phyloP scores from a whole-genome alignment of 345 rosid species.

The Isatis tinctoria region DNA sequence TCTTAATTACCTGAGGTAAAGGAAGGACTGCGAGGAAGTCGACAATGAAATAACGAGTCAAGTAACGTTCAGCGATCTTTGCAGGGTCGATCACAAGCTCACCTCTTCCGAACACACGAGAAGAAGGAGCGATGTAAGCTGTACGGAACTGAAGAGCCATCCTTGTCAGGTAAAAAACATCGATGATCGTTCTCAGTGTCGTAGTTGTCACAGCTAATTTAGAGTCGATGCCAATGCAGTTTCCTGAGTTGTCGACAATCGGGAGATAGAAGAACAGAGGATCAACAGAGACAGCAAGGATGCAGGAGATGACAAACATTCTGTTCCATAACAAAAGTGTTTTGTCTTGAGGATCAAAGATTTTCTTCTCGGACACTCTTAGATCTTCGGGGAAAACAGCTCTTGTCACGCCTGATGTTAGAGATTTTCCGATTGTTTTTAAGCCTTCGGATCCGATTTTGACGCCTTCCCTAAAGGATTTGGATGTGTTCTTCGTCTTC shows the following conservation, averaged over 20 bases:
- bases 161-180: conserved; percentile 59
- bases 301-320: conserved; percentile 70
- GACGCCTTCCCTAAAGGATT: conserved; percentile 55
- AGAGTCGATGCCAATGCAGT: conserved; percentile 61
- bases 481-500: conserved; percentile 37
- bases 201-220: conserved; percentile 57
- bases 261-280: conserved; percentile 85
- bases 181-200: conserved; percentile 51
- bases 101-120: conserved; percentile 86
- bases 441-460: conserved; percentile 60
- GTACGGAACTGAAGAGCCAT: conserved; percentile 80
- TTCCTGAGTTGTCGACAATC: conserved; percentile 41
- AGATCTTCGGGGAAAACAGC: conserved; percentile 80
- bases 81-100: conserved; percentile 85
- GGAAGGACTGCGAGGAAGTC: conserved; percentile 78
- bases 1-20: conserved; percentile 58
- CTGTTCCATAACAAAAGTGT: conserved; percentile 75
- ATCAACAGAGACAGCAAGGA: conserved; percentile 70
- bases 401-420: conserved; percentile 48
- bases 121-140: conserved; percentile 82
- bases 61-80: conserved; percentile 62
- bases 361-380: conserved; percentile 56
- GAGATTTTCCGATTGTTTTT: conserved; percentile 47
- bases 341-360: conserved; percentile 82
- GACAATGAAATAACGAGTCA: conserved; percentile 61